These are phyloP conservation scores for Mucor ambiguus DNA, from an alignment of 371 early-diverging fungal genomes.

Conservation along the genomic window DNA sequence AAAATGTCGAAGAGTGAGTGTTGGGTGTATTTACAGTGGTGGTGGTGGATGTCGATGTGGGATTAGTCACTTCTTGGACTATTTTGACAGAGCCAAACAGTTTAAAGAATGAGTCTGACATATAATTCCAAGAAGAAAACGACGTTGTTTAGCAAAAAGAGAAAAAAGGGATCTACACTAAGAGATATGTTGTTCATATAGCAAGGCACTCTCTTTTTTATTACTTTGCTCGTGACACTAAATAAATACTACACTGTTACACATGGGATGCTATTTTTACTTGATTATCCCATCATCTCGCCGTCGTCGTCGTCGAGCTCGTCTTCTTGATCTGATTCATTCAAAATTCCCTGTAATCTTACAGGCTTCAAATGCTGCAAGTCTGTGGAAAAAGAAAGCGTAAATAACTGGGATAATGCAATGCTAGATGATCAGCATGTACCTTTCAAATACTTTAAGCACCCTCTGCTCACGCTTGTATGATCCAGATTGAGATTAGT, in stretches of 20 bases:
- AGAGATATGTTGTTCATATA: not conserved
- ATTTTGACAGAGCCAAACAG: constrained; percentile 27
- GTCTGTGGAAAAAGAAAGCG: constrained; percentile 11
- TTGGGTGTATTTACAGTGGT: not conserved
- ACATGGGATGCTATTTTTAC: not conserved
- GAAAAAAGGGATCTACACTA: not conserved
- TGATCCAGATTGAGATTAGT: constrained; percentile 44
- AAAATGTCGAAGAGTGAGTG: not conserved
- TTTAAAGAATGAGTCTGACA: constrained; percentile 29
- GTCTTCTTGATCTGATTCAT: constrained; percentile 28
- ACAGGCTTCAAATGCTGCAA: constrained; percentile 34
- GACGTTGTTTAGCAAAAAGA: not conserved
- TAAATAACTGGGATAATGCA: not conserved
- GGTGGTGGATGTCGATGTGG: constrained; percentile 4
- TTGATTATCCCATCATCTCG: not conserved
- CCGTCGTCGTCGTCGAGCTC: constrained; percentile 9
- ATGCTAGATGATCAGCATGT: not conserved
- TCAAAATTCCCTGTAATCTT: constrained; percentile 35
- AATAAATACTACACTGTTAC: constrained; percentile 2
- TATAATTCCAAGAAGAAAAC: not conserved
- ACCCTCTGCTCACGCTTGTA: constrained; percentile 36
- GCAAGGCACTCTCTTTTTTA: not conserved
- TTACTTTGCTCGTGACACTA: not conserved
- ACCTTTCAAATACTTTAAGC: constrained; percentile 39
- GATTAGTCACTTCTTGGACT: constrained; percentile 30